Conservation (phyloP, 2,329 filamentous ascomycete genomes). For the Fusarium anguioides region DNA sequence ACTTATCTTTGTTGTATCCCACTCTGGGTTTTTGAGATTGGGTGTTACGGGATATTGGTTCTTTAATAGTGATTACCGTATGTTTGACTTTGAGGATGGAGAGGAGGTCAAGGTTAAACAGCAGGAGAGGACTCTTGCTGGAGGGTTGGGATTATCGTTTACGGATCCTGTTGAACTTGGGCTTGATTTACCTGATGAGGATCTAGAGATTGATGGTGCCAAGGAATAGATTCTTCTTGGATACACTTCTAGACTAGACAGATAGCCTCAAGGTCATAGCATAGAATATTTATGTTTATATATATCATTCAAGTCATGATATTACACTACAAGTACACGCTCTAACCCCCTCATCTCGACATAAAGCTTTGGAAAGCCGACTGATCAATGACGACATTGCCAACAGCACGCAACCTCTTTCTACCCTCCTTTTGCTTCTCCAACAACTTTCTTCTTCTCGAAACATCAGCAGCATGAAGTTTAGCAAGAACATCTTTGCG, state of each 20-base stretch:
- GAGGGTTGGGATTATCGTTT: conserved; percentile 53
- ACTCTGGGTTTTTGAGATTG: conserved; percentile 71
- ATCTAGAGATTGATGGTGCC: conserved; percentile 3
- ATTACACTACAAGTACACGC: conserved; percentile 35
- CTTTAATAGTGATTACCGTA: conserved; percentile 72
- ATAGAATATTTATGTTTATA: conserved; percentile 13
- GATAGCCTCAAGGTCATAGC: background rate
- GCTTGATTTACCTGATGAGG: conserved; percentile 52
- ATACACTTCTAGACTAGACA: background rate
- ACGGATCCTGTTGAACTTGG: conserved; percentile 54
- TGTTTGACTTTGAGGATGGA: conserved; percentile 64
- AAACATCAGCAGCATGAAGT: conserved; percentile 89
- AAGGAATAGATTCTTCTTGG: background rate
- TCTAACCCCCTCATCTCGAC: conserved; percentile 68
- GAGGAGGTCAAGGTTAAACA: conserved; percentile 55
- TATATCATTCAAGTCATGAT: background rate
- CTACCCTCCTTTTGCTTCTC: conserved; percentile 97
- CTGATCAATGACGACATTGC: conserved; percentile 96
- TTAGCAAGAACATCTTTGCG: conserved; percentile 95
- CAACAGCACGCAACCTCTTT: conserved; percentile 84
- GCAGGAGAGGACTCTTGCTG: conserved; percentile 54
- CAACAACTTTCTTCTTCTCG: conserved; percentile 83
- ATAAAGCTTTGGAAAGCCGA: conserved; percentile 95
- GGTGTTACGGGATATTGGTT: conserved; percentile 66
- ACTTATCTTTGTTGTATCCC: conserved; percentile 72